phyloP scores from a whole-genome alignment of 1,139 yeast species.

The Candida sanyaensis region DNA sequence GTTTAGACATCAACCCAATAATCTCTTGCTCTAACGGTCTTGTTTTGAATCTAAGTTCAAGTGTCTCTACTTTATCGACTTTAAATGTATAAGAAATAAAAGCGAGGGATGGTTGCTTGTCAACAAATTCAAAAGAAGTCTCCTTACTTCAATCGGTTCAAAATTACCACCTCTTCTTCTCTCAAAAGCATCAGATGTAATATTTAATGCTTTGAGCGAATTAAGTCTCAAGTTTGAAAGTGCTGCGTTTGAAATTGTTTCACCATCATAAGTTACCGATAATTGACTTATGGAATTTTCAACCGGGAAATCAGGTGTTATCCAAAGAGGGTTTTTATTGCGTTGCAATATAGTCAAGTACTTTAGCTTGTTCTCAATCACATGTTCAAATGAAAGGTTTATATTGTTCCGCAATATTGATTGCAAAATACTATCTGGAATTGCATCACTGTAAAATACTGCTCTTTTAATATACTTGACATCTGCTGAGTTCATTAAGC shows the following conservation, averaged over 20 bases:
- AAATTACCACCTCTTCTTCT: neutral
- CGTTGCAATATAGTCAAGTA: slow-evolving; percentile 1
- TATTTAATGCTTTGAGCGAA: neutral
- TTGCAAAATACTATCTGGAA: slow-evolving; percentile 1
- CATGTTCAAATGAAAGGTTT: slow-evolving; percentile 1
- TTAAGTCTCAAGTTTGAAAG: neutral
- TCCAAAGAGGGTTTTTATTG: neutral
- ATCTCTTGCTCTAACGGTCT: slow-evolving; percentile 6
- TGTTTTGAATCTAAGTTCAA: slow-evolving; percentile 5
- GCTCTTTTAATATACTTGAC: slow-evolving; percentile 2
- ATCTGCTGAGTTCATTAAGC: neutral
- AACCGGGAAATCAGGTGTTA: neutral
- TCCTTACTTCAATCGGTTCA: slow-evolving; percentile 1
- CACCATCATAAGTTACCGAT: neutral
- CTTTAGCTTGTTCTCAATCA: neutral
- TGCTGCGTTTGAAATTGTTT: neutral
- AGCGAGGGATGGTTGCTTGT: slow-evolving; percentile 1
- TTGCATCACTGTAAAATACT: slow-evolving; percentile 2
- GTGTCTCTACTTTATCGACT: neutral
- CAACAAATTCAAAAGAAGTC: slow-evolving; percentile 4
- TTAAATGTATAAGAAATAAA: neutral
- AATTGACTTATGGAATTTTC: neutral
- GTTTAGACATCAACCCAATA: neutral
- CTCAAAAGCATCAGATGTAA: neutral
- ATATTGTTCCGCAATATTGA: neutral